These are phyloP conservation scores for Botrytis cinerea DNA, from an alignment of 2,329 filamentous ascomycete species.

Conservation along the genomic window DNA sequence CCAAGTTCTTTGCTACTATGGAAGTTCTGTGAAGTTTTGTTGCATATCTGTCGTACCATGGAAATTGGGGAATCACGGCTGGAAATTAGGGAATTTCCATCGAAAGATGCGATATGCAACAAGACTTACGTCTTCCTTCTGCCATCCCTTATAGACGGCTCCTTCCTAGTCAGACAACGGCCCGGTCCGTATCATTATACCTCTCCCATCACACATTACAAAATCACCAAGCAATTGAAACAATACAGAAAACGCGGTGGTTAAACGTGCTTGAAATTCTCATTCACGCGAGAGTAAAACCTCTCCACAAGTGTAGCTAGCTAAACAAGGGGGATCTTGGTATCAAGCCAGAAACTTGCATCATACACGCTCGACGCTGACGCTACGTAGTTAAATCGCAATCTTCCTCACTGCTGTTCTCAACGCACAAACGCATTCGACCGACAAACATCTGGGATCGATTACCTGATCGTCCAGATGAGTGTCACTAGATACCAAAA, in stretches of 20 bases:
- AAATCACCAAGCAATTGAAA: not conserved
- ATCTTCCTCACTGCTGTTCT: not conserved
- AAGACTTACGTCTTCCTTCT: not conserved
- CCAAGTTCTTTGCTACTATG: not conserved
- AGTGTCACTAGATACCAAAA: not conserved
- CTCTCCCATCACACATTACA: not conserved
- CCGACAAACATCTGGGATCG: not conserved
- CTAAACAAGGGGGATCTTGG: constrained; percentile 12
- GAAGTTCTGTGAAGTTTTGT: not conserved
- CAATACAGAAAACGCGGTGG: not conserved
- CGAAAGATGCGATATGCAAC: not conserved
- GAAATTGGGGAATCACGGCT: not conserved
- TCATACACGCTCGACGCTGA: not conserved
- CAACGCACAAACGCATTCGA: constrained; percentile 10
- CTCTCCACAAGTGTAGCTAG: constrained; percentile 7
- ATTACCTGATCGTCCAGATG: not conserved
- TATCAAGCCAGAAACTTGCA: not conserved
- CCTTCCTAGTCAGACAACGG: not conserved
- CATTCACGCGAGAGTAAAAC: not conserved
- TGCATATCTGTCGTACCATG: not conserved
- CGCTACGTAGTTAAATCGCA: not conserved
- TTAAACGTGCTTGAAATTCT: constrained; percentile 1
- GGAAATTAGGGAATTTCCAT: not conserved
- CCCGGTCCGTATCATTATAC: not conserved
- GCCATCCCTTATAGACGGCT: not conserved